phyloP scores from a whole-genome alignment of 805 yeast species.

The Candida montana region DNA sequence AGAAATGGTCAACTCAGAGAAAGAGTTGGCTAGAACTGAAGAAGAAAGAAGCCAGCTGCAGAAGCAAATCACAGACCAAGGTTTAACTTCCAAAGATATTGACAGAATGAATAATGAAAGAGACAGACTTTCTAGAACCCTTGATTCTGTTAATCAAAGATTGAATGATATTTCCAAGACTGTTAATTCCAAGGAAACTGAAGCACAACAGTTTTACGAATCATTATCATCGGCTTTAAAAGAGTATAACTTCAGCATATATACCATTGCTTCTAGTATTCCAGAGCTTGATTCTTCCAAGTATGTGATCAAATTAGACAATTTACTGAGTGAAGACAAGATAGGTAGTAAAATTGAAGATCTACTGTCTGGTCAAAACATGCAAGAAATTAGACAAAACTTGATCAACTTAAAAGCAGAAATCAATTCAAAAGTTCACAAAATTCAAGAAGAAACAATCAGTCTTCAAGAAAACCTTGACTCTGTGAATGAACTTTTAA shows the following conservation, averaged over 20 bases:
- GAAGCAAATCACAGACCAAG: slow-evolving; percentile 43
- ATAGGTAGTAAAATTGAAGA: slow-evolving; percentile 42
- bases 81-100: slow-evolving; percentile 57
- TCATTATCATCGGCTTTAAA: slow-evolving; percentile 46
- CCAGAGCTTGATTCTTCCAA: slow-evolving; percentile 23
- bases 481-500: slow-evolving; percentile 46
- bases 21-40: slow-evolving; percentile 37
- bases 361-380: slow-evolving; percentile 32
- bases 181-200: slow-evolving; percentile 44
- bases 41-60: slow-evolving; percentile 38
- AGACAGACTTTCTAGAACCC: slow-evolving; percentile 47
- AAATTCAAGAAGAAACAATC: slow-evolving; percentile 51
- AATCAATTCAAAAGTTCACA: slow-evolving; percentile 40
- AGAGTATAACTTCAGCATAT: slow-evolving; percentile 51
- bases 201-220: slow-evolving; percentile 44
- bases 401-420: slow-evolving; percentile 41
- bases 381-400: slow-evolving; percentile 33
- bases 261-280: slow-evolving; percentile 38
- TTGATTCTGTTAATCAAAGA: slow-evolving; percentile 42
- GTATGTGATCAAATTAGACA: slow-evolving; percentile 38
- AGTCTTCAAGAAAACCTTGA: slow-evolving; percentile 56
- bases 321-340: slow-evolving; percentile 36
- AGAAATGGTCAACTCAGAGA: slow-evolving; percentile 45
- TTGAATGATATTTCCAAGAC: slow-evolving; percentile 42
- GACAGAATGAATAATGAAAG: slow-evolving; percentile 60